Conservation (phyloP, 163 green algal genomes). For the Coccomyxa subellipsoidea region DNA sequence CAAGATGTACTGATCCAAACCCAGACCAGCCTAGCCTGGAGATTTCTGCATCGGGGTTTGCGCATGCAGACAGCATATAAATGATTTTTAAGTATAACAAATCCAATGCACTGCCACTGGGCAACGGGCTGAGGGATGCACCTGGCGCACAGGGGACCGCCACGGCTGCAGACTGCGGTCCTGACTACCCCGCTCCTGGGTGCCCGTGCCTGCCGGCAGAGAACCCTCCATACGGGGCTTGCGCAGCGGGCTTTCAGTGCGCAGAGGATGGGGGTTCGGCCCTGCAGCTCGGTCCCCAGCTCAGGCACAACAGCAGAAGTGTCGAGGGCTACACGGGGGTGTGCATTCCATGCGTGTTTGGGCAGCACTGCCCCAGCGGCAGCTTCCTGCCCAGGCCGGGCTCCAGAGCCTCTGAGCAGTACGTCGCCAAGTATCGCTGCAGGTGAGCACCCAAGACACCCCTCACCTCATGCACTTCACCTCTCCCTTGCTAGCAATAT, state of each 20-base stretch:
- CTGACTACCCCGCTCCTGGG: not conserved
- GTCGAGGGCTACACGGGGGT: constrained; percentile 8
- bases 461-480: not conserved
- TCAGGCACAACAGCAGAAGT: not conserved
- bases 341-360: constrained; percentile 41
- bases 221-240: not conserved
- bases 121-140: not conserved
- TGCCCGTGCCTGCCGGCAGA: constrained; percentile 3
- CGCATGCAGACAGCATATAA: no score
- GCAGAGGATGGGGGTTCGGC: not conserved
- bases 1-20: no score
- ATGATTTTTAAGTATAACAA: no score
- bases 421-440: not conserved
- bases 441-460: not conserved
- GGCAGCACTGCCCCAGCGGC: constrained; percentile 49
- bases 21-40: no score
- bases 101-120: no score
- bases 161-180: not conserved
- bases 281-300: not conserved
- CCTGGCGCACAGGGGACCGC: not conserved
- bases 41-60: no score
- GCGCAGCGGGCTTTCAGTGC: constrained; percentile 9
- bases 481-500: no score
- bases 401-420: not conserved
- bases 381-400: constrained; percentile 12